These are phyloP conservation scores for Inga leiocalycina DNA, from an alignment of 306 rosid species.

Conservation along the genomic window DNA sequence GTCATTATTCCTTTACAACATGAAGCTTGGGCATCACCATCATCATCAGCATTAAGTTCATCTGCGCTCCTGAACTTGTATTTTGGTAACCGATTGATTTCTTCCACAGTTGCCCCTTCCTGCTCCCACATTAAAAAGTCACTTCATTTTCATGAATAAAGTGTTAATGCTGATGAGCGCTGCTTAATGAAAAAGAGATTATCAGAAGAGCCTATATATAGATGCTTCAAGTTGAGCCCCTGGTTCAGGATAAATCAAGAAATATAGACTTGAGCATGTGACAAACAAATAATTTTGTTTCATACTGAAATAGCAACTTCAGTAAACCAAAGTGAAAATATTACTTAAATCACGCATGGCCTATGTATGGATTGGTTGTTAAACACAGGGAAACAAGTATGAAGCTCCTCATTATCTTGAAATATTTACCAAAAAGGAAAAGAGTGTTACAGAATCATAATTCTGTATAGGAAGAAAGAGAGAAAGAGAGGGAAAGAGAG, in stretches of 20 bases:
- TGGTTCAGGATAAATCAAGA: background rate
- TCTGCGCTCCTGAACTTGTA: slow-evolving; percentile 53
- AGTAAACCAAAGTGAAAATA: background rate
- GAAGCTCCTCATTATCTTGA: background rate
- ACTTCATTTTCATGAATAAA: slow-evolving; percentile 18
- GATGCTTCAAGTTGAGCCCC: background rate
- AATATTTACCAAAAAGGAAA: background rate
- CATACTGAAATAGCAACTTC: background rate
- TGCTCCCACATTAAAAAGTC: slow-evolving; percentile 45
- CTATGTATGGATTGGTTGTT: background rate
- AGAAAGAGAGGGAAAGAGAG: no score
- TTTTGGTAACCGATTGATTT: slow-evolving; percentile 76
- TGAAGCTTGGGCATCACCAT: slow-evolving; percentile 55
- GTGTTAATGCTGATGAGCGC: background rate
- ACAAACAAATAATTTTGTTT: background rate
- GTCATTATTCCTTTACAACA: slow-evolving; percentile 64
- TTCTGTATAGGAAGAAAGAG: no score
- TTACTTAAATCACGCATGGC: background rate
- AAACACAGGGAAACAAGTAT: background rate
- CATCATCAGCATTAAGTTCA: slow-evolving; percentile 37
- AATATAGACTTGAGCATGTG: background rate
- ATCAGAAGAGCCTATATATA: background rate
- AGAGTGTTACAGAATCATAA: no score
- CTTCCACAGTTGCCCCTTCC: slow-evolving; percentile 94
- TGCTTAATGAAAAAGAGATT: background rate